Evolutionary conservation across 2,329 filamentous ascomycete species (phyloP), one percentile per base, ranked within the genome.

Genomic region (Dactylellina drechsleri): DNA sequence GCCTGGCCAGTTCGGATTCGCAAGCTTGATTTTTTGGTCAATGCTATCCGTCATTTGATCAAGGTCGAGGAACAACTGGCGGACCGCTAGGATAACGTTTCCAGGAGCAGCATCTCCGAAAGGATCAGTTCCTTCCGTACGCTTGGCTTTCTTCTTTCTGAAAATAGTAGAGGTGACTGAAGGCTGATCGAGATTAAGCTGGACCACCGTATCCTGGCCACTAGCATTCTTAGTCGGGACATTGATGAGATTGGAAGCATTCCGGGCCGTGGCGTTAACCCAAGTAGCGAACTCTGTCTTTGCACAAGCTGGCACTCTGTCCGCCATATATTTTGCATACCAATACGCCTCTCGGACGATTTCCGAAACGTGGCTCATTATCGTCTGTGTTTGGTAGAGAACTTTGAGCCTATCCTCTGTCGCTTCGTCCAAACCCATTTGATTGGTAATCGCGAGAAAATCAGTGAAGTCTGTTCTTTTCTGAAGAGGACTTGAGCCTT

Each of bases 261-360:
- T 75, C 26, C 23, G 28, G 26, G 71, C 62, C 1, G 71, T 75
- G 4, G 57, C 49, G 52, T 75, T 75, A n/a, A 60, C 64, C 71
- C 71, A 75, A 23, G 41, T 36, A 12, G 71, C 64, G 40, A 75
- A 75, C 26, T 66, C 62, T 10, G 52, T 64, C 65, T 75, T 75
- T 12, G 71, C 71, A 41, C 71, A 75, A 57, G 64, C 58, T 6
- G 71, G 71, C 10, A 75, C 64, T 31, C 71, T 61, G 5, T 75
- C 71, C 1, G 71, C 57, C 52, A 75, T 64, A 15, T 45, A 75
- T n/a, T 62, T 75, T 41, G 71, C 58, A 18, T 67, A 75, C n/a
- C 58, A 75, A 56, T 67, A 64, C 10, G 71, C 58, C 10, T 43
- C 26, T 18, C 64, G 20, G 10, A 67, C 64, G 47, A 75, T 75